Conservation (phyloP, 164 flowering plant genomes). For the Chloranthus sessilifolius region DNA sequence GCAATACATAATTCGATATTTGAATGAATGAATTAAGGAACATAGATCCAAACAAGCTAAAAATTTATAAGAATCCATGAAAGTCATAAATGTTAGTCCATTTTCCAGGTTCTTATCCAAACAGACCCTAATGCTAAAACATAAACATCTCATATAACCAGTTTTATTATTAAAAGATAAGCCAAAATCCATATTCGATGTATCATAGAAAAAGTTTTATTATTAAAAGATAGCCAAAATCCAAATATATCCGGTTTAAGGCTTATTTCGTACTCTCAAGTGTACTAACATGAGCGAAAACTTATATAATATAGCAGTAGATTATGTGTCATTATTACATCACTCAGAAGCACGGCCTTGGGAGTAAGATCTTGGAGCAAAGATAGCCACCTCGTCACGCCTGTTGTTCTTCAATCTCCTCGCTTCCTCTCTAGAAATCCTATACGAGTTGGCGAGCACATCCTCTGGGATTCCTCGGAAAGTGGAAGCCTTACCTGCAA, state of each 20-base stretch:
- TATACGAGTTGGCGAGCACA: conserved; percentile 36
- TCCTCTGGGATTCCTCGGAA: conserved; percentile 37
- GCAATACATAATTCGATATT: too few species aligned
- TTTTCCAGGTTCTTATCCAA: too few species aligned
- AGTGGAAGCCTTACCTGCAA: conserved; percentile 43
- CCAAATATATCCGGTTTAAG: neutral
- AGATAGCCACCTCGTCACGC: conserved; percentile 18
- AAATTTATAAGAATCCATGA: too few species aligned
- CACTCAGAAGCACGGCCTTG: neutral
- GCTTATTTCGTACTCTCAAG: too few species aligned
- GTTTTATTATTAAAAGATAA: too few species aligned
- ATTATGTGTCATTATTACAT: neutral
- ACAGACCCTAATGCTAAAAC: too few species aligned
- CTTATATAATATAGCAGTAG: neutral
- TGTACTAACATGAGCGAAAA: neutral
- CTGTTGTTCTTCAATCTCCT: conserved; percentile 35
- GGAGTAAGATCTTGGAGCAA: conserved; percentile 19
- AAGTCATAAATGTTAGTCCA: too few species aligned
- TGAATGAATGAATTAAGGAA: too few species aligned
- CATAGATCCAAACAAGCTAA: too few species aligned
- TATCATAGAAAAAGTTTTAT: neutral
- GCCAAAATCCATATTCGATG: too few species aligned
- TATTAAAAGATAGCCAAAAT: neutral
- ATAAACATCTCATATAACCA: too few species aligned
- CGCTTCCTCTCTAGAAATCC: conserved; percentile 40